Percentiles rank a stretch among this genome's conserved stretches.
Conservation (phyloP, 2,329 filamentous ascomycete genomes). For the Clonostachys chloroleuca region DNA sequence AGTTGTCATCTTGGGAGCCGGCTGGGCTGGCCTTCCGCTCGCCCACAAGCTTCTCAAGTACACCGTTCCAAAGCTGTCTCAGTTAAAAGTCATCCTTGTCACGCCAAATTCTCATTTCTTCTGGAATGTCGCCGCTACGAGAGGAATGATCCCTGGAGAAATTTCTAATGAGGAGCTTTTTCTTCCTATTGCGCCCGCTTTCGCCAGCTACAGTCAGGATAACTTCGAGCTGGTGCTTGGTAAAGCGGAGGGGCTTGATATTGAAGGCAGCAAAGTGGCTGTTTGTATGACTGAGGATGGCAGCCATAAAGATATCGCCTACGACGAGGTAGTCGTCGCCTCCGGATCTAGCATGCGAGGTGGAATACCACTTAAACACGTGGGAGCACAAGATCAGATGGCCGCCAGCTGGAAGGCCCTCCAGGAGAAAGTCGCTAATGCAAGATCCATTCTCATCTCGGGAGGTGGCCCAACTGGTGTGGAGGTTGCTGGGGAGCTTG, state of each 20-base stretch:
- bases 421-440: conserved; percentile 28
- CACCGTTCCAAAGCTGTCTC: conserved; percentile 29
- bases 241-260: conserved; percentile 20
- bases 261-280: conserved; percentile 2
- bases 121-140: conserved; percentile 53
- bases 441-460: conserved; percentile 48
- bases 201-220: conserved; percentile 36
- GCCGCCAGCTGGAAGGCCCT: conserved; percentile 13
- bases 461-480: conserved; percentile 53
- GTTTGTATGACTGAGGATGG: conserved; percentile 17
- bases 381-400: conserved; percentile 30
- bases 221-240: conserved; percentile 46
- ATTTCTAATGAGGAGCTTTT: conserved; percentile 42
- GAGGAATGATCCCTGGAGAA: conserved; percentile 43
- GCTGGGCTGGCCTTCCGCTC: conserved; percentile 44
- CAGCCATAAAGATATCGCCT: conserved; percentile 15
- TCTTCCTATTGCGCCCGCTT: conserved; percentile 35
- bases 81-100: conserved; percentile 46
- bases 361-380: conserved; percentile 21
- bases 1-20: conserved; percentile 47
- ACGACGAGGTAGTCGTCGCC: conserved; percentile 54
- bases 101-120: conserved; percentile 49
- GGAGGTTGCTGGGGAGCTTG: conserved; percentile 55
- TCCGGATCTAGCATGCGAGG: conserved; percentile 46
- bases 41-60: conserved; percentile 48